phyloP scores from a whole-genome alignment of 2,329 filamentous ascomycete species.

The Beauveria scarabaeidicola region DNA sequence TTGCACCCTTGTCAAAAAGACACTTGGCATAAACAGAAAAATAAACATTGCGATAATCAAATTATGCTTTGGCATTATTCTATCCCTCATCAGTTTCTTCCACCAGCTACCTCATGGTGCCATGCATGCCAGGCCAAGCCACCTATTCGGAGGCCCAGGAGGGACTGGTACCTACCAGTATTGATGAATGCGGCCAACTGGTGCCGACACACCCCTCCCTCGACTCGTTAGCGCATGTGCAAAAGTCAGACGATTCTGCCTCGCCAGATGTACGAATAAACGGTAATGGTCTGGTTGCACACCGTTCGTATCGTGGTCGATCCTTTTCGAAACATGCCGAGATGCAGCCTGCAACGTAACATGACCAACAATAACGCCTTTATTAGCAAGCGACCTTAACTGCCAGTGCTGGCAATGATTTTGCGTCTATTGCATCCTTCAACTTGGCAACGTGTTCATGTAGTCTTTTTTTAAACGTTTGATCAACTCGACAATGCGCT shows the following conservation, averaged over 20 bases:
- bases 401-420: background rate
- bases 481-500: too few relatives aligned
- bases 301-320: background rate
- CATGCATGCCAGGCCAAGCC: too few relatives aligned
- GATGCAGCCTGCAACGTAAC: background rate
- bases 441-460: background rate
- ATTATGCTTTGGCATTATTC: too few relatives aligned
- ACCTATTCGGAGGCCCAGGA: too few relatives aligned
- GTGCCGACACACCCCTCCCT: background rate
- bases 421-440: background rate
- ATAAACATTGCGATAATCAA: too few relatives aligned
- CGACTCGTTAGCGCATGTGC: background rate
- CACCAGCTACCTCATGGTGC: too few relatives aligned
- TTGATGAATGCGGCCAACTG: background rate
- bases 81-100: too few relatives aligned
- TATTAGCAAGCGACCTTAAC: background rate
- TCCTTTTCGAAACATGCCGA: background rate
- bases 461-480: background rate
- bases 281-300: background rate
- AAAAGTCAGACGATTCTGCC: conserved; percentile 8
- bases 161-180: too few relatives aligned
- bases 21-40: too few relatives aligned
- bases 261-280: background rate
- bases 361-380: background rate
- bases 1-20: too few relatives aligned